Conservation (phyloP, 306 rosid species). For the Hippophae gyantsensis region DNA sequence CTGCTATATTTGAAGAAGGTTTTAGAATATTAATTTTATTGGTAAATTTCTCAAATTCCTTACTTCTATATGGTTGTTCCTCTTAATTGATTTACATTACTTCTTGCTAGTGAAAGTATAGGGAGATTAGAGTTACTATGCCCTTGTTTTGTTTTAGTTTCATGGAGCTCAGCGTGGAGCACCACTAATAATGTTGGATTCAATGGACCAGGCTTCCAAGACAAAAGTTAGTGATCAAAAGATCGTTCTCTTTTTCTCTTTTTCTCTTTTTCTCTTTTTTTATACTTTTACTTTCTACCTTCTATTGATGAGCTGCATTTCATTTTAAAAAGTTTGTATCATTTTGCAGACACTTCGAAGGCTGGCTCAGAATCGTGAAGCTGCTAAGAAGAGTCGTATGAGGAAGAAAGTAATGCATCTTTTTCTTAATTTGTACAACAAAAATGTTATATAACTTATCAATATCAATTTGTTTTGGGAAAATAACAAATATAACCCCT, state of each 20-base stretch:
- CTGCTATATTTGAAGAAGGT: no score
- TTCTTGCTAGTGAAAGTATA: no score
- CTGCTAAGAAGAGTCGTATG: slow-evolving; percentile 68
- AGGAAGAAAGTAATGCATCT: slow-evolving; percentile 57
- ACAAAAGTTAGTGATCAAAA: slow-evolving; percentile 46
- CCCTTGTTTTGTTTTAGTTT: slow-evolving; percentile 26
- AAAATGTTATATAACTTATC: neutral
- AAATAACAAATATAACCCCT: no score
- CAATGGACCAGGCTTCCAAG: slow-evolving; percentile 34
- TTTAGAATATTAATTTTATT: no score
- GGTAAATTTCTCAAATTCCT: no score
- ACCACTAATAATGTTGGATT: slow-evolving; percentile 36
- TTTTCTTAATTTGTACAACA: neutral
- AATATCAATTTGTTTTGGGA: no score
- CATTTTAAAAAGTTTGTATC: no score
- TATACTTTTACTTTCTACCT: neutral
- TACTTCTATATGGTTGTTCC: no score
- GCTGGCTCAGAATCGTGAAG: slow-evolving; percentile 75
- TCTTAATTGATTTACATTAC: no score
- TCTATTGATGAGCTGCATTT: neutral
- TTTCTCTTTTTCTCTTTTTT: neutral
- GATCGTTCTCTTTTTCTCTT: slow-evolving; percentile 26
- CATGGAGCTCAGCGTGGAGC: slow-evolving; percentile 36
- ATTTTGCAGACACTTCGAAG: slow-evolving; percentile 45
- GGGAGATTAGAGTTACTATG: neutral